These are phyloP conservation scores for Fusarium dlaminii DNA, from an alignment of 2,329 filamentous ascomycete genomes.

Conservation along the genomic window DNA sequence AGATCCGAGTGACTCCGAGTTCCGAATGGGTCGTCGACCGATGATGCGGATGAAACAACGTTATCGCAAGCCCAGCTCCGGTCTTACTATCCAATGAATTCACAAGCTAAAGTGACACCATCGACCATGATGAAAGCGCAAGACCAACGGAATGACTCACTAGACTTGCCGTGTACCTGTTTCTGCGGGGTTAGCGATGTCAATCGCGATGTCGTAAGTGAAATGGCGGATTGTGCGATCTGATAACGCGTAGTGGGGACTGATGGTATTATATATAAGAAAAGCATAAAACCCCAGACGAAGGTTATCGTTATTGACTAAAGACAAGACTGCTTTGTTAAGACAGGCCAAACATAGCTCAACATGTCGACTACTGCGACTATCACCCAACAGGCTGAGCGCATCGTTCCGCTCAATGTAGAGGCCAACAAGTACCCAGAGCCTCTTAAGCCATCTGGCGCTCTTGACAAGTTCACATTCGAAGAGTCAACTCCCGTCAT, in stretches of 20 bases:
- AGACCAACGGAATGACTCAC: background rate
- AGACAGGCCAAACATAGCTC: background rate
- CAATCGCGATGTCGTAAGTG: background rate
- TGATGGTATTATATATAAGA: background rate
- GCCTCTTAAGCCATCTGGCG: conserved; percentile 2
- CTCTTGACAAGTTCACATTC: conserved; percentile 41
- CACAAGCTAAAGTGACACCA: conserved; percentile 1
- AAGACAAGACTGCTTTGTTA: background rate
- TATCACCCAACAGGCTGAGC: background rate
- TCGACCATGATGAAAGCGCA: background rate
- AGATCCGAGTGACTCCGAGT: background rate
- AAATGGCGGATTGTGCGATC: conserved; percentile 10
- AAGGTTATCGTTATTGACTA: accelerated
- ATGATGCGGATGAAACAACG: background rate
- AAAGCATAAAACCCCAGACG: background rate
- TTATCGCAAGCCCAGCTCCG: background rate
- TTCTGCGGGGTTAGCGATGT: background rate
- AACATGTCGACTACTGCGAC: conserved; percentile 7
- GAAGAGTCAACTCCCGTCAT: conserved; percentile 56
- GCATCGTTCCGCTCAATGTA: background rate
- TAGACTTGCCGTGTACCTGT: background rate
- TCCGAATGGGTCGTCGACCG: background rate
- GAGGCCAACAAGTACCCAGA: conserved; percentile 5
- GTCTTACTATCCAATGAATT: background rate
- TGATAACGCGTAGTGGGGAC: background rate